Conservation (phyloP, 805 yeast species). For the Candida koratica region DNA sequence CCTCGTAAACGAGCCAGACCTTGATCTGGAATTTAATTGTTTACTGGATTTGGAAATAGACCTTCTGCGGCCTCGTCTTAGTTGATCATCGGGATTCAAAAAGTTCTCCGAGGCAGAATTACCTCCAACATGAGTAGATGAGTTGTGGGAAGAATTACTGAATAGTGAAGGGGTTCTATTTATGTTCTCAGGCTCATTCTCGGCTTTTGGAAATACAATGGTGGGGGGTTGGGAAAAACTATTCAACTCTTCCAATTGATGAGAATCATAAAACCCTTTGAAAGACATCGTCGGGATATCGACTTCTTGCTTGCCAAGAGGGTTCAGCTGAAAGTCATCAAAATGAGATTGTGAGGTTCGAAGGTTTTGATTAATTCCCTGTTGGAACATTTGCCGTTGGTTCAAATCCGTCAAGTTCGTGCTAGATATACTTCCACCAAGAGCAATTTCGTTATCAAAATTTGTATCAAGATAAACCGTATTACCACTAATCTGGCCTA, state of each 20-base stretch:
- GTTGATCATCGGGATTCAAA: slow-evolving; percentile 35
- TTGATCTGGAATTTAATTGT: slow-evolving; percentile 15
- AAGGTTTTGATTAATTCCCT: slow-evolving; percentile 3
- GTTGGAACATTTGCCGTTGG: slow-evolving; percentile 11
- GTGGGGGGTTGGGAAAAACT: slow-evolving; percentile 15
- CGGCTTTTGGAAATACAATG: slow-evolving; percentile 10
- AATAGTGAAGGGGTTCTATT: slow-evolving; percentile 52
- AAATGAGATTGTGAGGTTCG: slow-evolving; percentile 1
- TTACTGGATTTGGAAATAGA: slow-evolving; percentile 19
- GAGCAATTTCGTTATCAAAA: slow-evolving; percentile 34
- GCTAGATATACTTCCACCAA: slow-evolving; percentile 38
- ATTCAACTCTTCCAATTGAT: slow-evolving; percentile 15
- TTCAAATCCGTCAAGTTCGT: slow-evolving; percentile 25
- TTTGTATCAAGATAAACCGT: slow-evolving; percentile 12
- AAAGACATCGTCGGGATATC: slow-evolving; percentile 1
- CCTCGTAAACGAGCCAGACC: slow-evolving; percentile 17
- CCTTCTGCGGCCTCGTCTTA: slow-evolving; percentile 40
- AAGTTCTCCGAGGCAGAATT: slow-evolving; percentile 10
- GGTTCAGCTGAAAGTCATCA: slow-evolving; percentile 1
- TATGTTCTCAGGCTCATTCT: slow-evolving; percentile 20
- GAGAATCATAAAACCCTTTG: slow-evolving; percentile 13
- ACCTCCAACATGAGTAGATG: slow-evolving; percentile 7
- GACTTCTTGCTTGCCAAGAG: neutral
- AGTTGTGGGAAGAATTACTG: slow-evolving; percentile 40
- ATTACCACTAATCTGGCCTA: slow-evolving; percentile 10